phyloP scores from a whole-genome alignment of 2,329 filamentous ascomycete genomes.

The Cladosporium sp. region DNA sequence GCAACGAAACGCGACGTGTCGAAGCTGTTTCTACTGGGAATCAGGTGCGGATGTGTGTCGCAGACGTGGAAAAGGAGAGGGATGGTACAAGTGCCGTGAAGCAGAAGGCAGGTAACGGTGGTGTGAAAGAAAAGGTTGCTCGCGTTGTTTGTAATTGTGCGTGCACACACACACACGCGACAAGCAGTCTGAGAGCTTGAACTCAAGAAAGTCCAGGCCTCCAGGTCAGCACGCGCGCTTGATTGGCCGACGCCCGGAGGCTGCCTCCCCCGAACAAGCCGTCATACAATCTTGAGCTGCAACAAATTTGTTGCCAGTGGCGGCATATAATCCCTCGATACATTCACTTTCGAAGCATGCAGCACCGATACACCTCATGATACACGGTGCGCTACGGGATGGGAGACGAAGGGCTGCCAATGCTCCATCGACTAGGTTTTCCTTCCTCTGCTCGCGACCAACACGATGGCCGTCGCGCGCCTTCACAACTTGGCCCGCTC shows the following conservation, averaged over 20 bases:
- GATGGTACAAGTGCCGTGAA: neutral
- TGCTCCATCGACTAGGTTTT: conserved; percentile 14
- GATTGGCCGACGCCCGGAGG: neutral
- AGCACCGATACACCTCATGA: conserved; percentile 8
- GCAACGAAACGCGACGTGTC: conserved; percentile 5
- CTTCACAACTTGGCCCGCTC: conserved; percentile 6
- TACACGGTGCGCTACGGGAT: conserved; percentile 17
- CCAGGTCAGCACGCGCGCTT: neutral
- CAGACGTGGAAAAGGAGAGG: neutral
- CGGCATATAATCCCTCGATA: neutral
- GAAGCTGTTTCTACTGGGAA: neutral
- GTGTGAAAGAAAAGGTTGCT: neutral
- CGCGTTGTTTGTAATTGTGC: neutral
- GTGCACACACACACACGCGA: neutral
- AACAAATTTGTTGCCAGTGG: conserved; percentile 12
- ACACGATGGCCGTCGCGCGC: conserved; percentile 9
- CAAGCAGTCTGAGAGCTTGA: neutral
- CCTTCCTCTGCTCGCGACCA: conserved; percentile 17
- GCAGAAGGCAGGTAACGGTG: neutral
- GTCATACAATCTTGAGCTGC: neutral
- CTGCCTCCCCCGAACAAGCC: neutral
- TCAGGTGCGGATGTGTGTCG: neutral
- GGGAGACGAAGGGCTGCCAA: conserved; percentile 16
- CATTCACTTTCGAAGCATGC: conserved; percentile 4
- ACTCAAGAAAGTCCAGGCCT: neutral